phyloP scores from a whole-genome alignment of 306 rosid genomes.

The Cicer judaicum region DNA sequence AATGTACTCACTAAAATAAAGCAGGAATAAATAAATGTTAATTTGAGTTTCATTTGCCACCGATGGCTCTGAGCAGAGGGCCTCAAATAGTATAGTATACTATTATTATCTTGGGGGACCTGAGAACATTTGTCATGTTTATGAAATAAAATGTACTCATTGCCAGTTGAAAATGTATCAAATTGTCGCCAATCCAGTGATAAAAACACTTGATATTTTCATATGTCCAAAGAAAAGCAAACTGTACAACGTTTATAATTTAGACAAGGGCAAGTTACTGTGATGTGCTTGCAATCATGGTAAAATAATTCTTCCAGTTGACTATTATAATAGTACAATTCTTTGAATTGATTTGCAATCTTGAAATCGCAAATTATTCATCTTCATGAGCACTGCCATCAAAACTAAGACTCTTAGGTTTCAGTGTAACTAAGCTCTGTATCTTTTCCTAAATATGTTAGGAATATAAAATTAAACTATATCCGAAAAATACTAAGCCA shows the following conservation, averaged over 20 bases:
- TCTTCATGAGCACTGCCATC: background rate
- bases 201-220: constrained; percentile 12
- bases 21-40: background rate
- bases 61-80: background rate
- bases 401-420: background rate
- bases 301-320: background rate
- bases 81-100: background rate
- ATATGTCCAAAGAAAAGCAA: constrained; percentile 10
- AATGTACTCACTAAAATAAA: constrained; percentile 2
- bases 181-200: background rate
- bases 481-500: background rate
- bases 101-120: background rate
- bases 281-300: background rate
- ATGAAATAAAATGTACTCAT: constrained; percentile 18
- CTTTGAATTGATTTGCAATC: background rate
- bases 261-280: background rate
- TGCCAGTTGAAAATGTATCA: background rate
- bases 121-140: background rate
- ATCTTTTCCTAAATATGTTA: background rate
- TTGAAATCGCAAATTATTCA: background rate
- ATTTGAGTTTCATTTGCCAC: constrained; percentile 14
- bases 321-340: background rate
- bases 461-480: constrained; percentile 14
- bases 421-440: background rate
- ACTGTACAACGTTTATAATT: background rate